Conservation (phyloP, 1,284 basidiomycete species). For the Mycocalia duriaeana region DNA sequence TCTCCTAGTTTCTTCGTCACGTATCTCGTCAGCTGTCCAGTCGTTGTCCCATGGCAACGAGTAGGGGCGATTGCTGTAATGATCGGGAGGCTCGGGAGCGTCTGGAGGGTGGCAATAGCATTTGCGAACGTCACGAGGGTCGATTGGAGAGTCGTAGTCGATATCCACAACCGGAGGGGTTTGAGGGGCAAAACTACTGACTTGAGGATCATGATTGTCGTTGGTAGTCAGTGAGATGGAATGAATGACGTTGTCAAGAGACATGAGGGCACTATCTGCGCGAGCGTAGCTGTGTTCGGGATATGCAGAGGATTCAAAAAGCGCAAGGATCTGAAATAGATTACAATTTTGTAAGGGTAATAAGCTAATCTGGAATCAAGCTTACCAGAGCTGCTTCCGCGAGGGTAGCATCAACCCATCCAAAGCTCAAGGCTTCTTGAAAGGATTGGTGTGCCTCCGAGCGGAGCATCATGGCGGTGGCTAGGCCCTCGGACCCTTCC, state of each 20-base stretch:
- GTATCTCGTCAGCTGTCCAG: slow-evolving; percentile 49
- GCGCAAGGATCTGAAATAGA: slow-evolving; percentile 52
- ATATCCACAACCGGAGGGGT: slow-evolving; percentile 37
- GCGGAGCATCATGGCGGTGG: slow-evolving; percentile 48
- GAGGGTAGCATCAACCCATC: slow-evolving; percentile 55
- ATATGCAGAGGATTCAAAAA: slow-evolving; percentile 72
- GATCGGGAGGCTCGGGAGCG: slow-evolving; percentile 32
- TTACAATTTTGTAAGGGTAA: background rate
- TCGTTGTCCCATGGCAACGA: slow-evolving; percentile 55
- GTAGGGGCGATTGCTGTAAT: slow-evolving; percentile 41
- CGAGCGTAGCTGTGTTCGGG: slow-evolving; percentile 54
- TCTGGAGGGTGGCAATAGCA: slow-evolving; percentile 49
- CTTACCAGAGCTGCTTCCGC: slow-evolving; percentile 73
- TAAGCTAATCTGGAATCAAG: slow-evolving; percentile 6
- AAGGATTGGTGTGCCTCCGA: slow-evolving; percentile 51
- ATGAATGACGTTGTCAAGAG: slow-evolving; percentile 60
- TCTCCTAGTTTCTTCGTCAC: slow-evolving; percentile 64
- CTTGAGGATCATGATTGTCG: slow-evolving; percentile 52
- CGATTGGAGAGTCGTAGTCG: slow-evolving; percentile 14
- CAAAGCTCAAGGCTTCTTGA: slow-evolving; percentile 43
- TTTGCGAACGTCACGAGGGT: slow-evolving; percentile 24
- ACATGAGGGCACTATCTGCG: slow-evolving; percentile 45
- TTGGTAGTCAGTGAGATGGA: slow-evolving; percentile 48
- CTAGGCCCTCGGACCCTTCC: slow-evolving; percentile 43
- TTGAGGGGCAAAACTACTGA: slow-evolving; percentile 42